Base-by-base conservation (phyloP, 2,329 filamentous ascomycete genomes). In the Fusarium sacchari region DNA sequence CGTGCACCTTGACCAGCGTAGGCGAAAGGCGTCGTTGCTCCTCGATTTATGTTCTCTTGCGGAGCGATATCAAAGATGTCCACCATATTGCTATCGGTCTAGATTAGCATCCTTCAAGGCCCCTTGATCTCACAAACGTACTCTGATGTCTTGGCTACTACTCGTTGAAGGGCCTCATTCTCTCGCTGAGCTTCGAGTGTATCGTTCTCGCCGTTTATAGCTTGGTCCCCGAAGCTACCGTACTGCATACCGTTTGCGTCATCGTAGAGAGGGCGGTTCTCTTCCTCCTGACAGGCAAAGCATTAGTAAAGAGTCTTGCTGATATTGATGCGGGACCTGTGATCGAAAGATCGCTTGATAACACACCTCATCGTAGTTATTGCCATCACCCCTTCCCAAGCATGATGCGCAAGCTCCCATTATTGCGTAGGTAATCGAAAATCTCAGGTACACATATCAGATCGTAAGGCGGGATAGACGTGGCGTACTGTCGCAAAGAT, bases 51-150 rank as follows among this genome's bases (percentile, higher is more conserved):
- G 39, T 82, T 80, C 66, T 86, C 86, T 65, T 88, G 86, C 28
- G 89, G 88, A 40, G 88, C 86, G 77, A 91, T 90, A 71, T 91
- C 89, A 81, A 91, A 92, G 52, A 92, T 89, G 78, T 92, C 90
- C 68, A 92, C 89, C 82, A 92, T 88, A 76, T 91, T 91, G 77
- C 90, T 92, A 77, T 56, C 70, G 52, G 37, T 30, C 37, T 30
- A 30, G 26, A 47, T 78, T 43, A 77, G 67, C 50, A 36, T 52
- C 47, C 32, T 52, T 49, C 34, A 52, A 50, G 28, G 12, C 11
- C 24, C 39, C n/a, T 39, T 40, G 34, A 30, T 53, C 24, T 32
- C 18, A 28, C 26, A 14, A 30, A 78, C 86, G 72, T 84, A 92
- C 90, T 91, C 89, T 53, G 90, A 91, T 55, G 90, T 92, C 72